Conservation (phyloP, 2,329 filamentous ascomycete species). For the Sclerotinia sclerotiorum region DNA sequence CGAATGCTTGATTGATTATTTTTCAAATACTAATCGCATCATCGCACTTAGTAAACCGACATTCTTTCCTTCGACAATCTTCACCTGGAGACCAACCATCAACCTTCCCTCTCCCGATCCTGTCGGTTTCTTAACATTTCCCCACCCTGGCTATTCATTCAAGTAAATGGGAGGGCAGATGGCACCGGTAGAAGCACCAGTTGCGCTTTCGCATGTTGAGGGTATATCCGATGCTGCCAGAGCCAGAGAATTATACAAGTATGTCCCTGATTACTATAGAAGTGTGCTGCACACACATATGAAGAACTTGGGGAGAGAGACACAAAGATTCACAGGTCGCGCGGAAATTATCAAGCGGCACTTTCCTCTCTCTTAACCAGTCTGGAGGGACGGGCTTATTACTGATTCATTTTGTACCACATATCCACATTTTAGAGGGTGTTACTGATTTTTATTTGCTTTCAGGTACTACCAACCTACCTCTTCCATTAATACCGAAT, state of each 20-base stretch:
- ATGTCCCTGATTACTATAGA: constrained; percentile 19
- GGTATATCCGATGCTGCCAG: constrained; percentile 38
- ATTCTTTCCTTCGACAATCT: neutral
- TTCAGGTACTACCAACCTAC: constrained; percentile 39
- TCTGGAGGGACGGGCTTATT: neutral
- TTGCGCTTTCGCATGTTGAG: constrained; percentile 36
- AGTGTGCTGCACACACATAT: neutral
- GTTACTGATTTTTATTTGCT: constrained; percentile 19
- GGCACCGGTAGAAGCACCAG: constrained; percentile 34
- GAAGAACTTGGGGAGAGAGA: neutral
- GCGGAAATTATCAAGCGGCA: neutral
- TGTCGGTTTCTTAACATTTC: neutral
- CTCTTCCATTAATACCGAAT: constrained; percentile 19
- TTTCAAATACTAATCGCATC: neutral
- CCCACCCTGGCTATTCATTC: constrained; percentile 5
- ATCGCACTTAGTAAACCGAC: neutral
- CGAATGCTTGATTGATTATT: no score
- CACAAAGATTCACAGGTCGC: neutral
- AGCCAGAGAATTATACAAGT: constrained; percentile 42
- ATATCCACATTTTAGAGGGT: neutral
- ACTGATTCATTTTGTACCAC: neutral
- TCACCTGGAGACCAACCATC: neutral
- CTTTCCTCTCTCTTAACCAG: neutral
- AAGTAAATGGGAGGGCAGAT: constrained; percentile 25
- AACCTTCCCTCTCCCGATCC: neutral